These are phyloP conservation scores for Penicillium thymicola DNA, from an alignment of 2,329 filamentous ascomycete genomes.

Conservation along the genomic window DNA sequence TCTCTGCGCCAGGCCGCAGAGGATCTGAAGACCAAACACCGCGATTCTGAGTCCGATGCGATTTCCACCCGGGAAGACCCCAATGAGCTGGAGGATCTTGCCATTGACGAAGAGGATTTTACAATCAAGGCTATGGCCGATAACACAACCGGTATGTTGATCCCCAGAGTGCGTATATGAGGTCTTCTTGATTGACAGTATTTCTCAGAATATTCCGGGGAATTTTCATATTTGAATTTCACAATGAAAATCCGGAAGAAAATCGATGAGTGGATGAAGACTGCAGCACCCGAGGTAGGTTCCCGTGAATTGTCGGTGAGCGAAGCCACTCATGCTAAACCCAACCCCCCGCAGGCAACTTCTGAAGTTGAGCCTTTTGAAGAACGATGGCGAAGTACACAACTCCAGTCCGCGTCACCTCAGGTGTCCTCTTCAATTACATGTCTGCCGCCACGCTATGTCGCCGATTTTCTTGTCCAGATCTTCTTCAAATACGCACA, in stretches of 20 bases:
- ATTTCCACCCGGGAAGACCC: slow-evolving; percentile 31
- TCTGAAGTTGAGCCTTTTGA: slow-evolving; percentile 40
- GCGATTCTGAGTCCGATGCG: slow-evolving; percentile 31
- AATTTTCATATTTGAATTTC: slow-evolving; percentile 46
- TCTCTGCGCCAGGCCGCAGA: slow-evolving; percentile 45
- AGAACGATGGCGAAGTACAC: slow-evolving; percentile 43
- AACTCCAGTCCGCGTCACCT: slow-evolving; percentile 41
- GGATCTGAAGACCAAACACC: slow-evolving; percentile 41
- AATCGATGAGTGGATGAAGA: slow-evolving; percentile 44
- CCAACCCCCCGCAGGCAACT: slow-evolving; percentile 25
- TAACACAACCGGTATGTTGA: slow-evolving; percentile 39
- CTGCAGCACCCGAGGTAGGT: slow-evolving; percentile 35
- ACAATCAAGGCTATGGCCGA: slow-evolving; percentile 40
- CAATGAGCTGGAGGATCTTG: slow-evolving; percentile 40
- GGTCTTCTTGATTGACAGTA: neutral
- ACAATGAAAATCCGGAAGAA: slow-evolving; percentile 44
- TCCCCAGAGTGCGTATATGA: no score
- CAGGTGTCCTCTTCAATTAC: slow-evolving; percentile 38
- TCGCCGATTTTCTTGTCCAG: slow-evolving; percentile 43
- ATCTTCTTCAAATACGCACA: slow-evolving; percentile 46
- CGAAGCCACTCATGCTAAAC: slow-evolving; percentile 7
- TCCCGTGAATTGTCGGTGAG: neutral
- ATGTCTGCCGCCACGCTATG: slow-evolving; percentile 43
- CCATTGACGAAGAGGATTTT: slow-evolving; percentile 42
- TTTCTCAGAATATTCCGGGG: slow-evolving; percentile 43